Evolutionary conservation across 2,329 filamentous ascomycete genomes (phyloP).

Genomic region (Venturia nashicola): DNA sequence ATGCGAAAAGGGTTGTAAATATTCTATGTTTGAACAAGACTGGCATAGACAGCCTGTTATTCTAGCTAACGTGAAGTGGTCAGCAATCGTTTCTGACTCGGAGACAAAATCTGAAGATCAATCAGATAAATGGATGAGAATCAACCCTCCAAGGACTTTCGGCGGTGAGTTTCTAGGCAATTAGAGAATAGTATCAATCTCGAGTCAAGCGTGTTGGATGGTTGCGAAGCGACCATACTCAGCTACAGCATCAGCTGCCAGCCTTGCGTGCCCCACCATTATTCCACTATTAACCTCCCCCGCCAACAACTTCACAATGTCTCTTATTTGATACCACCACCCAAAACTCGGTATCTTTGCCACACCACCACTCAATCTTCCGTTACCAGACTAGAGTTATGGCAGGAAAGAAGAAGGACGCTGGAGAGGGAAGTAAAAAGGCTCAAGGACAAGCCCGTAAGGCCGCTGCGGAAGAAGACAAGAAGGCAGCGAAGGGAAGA

Average conservation of each 20-base stretch:
- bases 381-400: neutral
- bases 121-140: too few relatives aligned
- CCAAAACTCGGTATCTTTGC: neutral
- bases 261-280: neutral
- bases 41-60: too few relatives aligned
- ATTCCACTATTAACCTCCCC: neutral
- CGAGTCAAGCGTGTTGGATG: too few relatives aligned
- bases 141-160: too few relatives aligned
- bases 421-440: slow-evolving; percentile 75
- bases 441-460: slow-evolving; percentile 82
- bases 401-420: slow-evolving; percentile 43
- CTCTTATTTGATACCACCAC: neutral
- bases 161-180: too few relatives aligned
- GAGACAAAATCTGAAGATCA: too few relatives aligned
- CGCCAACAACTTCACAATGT: neutral
- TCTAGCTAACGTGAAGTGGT: too few relatives aligned
- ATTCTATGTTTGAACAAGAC: neutral
- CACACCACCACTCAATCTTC: neutral
- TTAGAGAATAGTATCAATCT: too few relatives aligned
- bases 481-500: slow-evolving; percentile 58
- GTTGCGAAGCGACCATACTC: neutral
- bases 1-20: neutral
- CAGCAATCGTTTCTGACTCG: too few relatives aligned
- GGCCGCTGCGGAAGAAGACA: slow-evolving; percentile 72
- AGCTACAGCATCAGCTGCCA: neutral